Base-by-base conservation (phyloP, 192 early-diverging fungal species). In the Gamsiella multidivaricata region DNA sequence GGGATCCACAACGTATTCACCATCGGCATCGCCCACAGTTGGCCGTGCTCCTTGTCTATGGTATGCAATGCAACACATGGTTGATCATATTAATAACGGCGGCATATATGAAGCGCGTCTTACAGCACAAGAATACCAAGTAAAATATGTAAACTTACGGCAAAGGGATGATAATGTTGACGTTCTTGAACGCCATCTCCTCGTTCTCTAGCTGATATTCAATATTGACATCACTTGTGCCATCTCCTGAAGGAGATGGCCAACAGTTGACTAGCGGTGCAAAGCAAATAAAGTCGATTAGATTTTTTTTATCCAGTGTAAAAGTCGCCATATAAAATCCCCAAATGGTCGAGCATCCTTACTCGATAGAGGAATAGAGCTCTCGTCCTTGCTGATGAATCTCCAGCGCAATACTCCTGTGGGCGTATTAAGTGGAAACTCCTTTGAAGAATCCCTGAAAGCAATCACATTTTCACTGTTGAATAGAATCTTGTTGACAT, bases 401-500 rank as follows among this genome's bases (percentile, higher is more conserved):
- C 95, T 91, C 95, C 96, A 99, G 80, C 92, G 92, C 42, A 99
- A 84, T 54, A 99, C 86, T 15, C 90, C 92, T 22, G 97, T 86
- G 14, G 94, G 83, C 80, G 92, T 93, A 55, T 90, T 89, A 26
- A 93, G 53, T 18, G 97, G 97, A 88, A 97, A 97, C 33, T 93
- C 87, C 51, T 89, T 84, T 54, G 89, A 80, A 9, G 91, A 82
- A 61, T 98, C 97, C 71, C 89, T 91, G 63, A 97, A 88, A 14
- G 91, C 89, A 65, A 99, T 85, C 5, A 90, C 79, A 28, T 83
- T 85, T 53, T 90, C 87, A 45, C 65, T 85, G 33, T 88, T 87
- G 84, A 94, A 99, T 29, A 91, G 81, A 29, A 81, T 85, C 81
- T 97, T 99, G 86, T 99, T 97, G 12, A 99, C 93, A 69, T 99